These are phyloP conservation scores for Polyporus arcularius DNA, from an alignment of 768 basidiomycete genomes.

Conservation along the genomic window DNA sequence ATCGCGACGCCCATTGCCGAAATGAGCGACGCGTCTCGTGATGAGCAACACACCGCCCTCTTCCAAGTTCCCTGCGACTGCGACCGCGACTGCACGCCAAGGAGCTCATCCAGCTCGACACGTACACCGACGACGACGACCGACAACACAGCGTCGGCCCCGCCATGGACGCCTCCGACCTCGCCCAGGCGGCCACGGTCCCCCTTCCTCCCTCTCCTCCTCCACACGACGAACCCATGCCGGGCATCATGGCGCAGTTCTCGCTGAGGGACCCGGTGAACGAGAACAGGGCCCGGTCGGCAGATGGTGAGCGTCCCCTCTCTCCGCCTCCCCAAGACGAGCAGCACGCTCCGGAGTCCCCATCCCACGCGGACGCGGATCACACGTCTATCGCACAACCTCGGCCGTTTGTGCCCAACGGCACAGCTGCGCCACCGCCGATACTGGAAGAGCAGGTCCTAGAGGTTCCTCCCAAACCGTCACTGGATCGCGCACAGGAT, in stretches of 20 bases:
- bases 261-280: conserved; percentile 18
- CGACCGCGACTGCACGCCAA: conserved; percentile 2
- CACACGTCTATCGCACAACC: not conserved
- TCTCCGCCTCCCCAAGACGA: not conserved
- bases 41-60: conserved; percentile 22
- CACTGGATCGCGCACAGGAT: not conserved
- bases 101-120: conserved; percentile 1
- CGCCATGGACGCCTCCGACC: conserved; percentile 10
- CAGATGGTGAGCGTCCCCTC: conserved; percentile 4
- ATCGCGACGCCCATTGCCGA: conserved; percentile 9
- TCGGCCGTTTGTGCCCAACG: conserved; percentile 1
- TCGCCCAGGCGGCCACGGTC: conserved; percentile 20
- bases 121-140: not conserved
- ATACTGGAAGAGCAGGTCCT: not conserved
- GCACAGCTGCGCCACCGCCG: not conserved
- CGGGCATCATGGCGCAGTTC: conserved; percentile 13
- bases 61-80: conserved; percentile 8
- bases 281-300: conserved; percentile 19
- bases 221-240: conserved; percentile 20
- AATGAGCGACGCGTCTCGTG: conserved; percentile 22
- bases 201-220: conserved; percentile 30
- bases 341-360: conserved; percentile 2
- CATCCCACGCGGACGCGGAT: not conserved
- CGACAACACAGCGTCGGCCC: conserved; percentile 5
- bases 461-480: not conserved